These are phyloP conservation scores for Mucor racemosus DNA, from an alignment of 371 early-diverging fungal species.

Conservation along the genomic window DNA sequence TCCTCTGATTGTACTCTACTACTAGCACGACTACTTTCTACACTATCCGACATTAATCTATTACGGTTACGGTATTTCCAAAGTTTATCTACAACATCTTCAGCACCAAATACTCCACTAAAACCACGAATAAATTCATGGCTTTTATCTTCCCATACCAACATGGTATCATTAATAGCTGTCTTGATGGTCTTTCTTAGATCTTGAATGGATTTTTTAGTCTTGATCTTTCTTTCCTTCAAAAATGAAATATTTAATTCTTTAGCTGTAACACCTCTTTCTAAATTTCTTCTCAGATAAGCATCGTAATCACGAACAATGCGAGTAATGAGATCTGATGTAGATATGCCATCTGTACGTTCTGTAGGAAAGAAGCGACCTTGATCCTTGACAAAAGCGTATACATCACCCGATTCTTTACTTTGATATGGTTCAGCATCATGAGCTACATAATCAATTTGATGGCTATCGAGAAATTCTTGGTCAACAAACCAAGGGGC, in stretches of 20 bases:
- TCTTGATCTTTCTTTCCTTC: slow-evolving; percentile 77
- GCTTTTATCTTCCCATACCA: slow-evolving; percentile 71
- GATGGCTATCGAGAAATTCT: slow-evolving; percentile 86
- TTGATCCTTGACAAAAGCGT: slow-evolving; percentile 88
- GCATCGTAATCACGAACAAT: slow-evolving; percentile 96
- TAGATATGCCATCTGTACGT: slow-evolving; percentile 95
- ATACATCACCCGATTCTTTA: slow-evolving; percentile 88
- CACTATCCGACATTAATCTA: slow-evolving; percentile 22
- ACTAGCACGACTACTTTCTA: slow-evolving; percentile 25
- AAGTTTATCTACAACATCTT: slow-evolving; percentile 54
- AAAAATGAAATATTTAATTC: slow-evolving; percentile 91
- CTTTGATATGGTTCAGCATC: slow-evolving; percentile 94
- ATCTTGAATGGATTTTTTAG: slow-evolving; percentile 71
- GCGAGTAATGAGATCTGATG: slow-evolving; percentile 94
- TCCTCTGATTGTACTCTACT: slow-evolving; percentile 32
- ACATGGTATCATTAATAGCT: slow-evolving; percentile 63
- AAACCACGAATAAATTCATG: slow-evolving; percentile 75
- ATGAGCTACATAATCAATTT: slow-evolving; percentile 98
- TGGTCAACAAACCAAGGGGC: slow-evolving; percentile 93
- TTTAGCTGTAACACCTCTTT: slow-evolving; percentile 88
- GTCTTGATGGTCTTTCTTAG: slow-evolving; percentile 67
- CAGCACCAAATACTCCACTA: slow-evolving; percentile 69
- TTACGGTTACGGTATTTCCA: slow-evolving; percentile 36
- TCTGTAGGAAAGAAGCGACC: slow-evolving; percentile 90
- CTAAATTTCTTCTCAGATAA: slow-evolving; percentile 91